Base-by-base conservation (phyloP, 805 yeast species). In the Starmerella sp. region DNA sequence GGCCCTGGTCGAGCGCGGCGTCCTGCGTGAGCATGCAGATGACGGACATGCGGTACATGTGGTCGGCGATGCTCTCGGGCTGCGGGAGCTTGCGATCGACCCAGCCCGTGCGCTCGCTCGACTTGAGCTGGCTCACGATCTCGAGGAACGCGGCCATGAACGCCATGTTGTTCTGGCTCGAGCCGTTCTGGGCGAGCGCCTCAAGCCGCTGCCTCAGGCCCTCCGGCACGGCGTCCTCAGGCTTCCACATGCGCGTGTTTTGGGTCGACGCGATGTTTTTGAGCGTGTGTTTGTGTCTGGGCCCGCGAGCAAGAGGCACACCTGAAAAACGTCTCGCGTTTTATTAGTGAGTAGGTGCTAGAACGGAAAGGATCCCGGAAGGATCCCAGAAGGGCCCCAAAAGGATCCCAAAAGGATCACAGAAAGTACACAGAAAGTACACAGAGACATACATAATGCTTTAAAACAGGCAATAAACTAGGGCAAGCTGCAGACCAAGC, bases 101-200 rank as follows among this genome's bases (percentile, higher is more conserved):
- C 97, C 97, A 91, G 2, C 98, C 98, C 0, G 98, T 91, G 67
- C 98, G 77, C 62, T 77, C 81, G 65, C 87, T 91, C 5, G 80
- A 73, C 69, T 91, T 91, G 62, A 91, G 74, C 36, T 81, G 74
- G 51, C 83, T 77, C 0, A 87, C 78, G 35, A 88, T 78, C 65
- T 86, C 87, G 51, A 82, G 76, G 66, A 81, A 79, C 62, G 79
- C 77, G 50, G 73, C 64, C 54, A 67, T 49, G 48, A 51, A 62
- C 17, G 51, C 57, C 43, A 28, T 55, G 31, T 54, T 74, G 63
- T 48, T 55, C 11, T 57, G 56, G 14, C 30, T 6, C 7, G 55
- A 30, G 3, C 54, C 41, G 34, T 47, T 32, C 32, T 36, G 14
- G 46, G 46, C 55, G 28, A 58, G 54, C 43, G 54, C 48, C 38